Evolutionary conservation across 2,329 filamentous ascomycete genomes (phyloP).

Genomic region (Blastomyces parvus): DNA sequence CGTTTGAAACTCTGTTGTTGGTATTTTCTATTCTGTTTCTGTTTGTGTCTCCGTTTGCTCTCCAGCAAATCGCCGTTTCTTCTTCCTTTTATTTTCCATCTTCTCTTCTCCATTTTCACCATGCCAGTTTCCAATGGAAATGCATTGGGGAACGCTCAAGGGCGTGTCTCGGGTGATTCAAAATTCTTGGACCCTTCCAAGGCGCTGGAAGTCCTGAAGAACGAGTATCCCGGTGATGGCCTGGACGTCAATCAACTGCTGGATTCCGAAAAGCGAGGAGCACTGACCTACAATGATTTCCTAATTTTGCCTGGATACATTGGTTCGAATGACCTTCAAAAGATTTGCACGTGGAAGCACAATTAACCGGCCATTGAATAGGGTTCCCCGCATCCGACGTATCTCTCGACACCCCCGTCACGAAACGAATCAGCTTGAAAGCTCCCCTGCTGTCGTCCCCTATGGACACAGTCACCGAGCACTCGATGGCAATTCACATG

Average conservation of each 20-base stretch:
- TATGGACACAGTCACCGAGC: conserved; percentile 99
- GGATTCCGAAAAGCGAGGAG: conserved; percentile 83
- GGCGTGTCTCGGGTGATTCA: conserved; percentile 37
- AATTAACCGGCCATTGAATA: conserved; percentile 21
- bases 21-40: conserved; percentile 22
- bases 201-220: conserved; percentile 69
- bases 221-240: conserved; percentile 74
- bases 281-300: conserved; percentile 98
- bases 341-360: not conserved
- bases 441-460: conserved; percentile 94
- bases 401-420: conserved; percentile 78
- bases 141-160: conserved; percentile 42
- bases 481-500: conserved; percentile 98
- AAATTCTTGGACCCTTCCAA: conserved; percentile 62
- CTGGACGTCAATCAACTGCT: conserved; percentile 78
- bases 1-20: conserved; percentile 38
- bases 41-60: conserved; percentile 18
- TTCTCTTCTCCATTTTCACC: conserved; percentile 31
- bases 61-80: conserved; percentile 22
- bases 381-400: conserved; percentile 89
- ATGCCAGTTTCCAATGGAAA: conserved; percentile 68
- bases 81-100: conserved; percentile 23
- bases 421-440: conserved; percentile 91
- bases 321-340: conserved; percentile 42
- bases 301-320: conserved; percentile 94